phyloP scores from a whole-genome alignment of 2,329 filamentous ascomycete genomes.

The Cladorrhinum sp. region DNA sequence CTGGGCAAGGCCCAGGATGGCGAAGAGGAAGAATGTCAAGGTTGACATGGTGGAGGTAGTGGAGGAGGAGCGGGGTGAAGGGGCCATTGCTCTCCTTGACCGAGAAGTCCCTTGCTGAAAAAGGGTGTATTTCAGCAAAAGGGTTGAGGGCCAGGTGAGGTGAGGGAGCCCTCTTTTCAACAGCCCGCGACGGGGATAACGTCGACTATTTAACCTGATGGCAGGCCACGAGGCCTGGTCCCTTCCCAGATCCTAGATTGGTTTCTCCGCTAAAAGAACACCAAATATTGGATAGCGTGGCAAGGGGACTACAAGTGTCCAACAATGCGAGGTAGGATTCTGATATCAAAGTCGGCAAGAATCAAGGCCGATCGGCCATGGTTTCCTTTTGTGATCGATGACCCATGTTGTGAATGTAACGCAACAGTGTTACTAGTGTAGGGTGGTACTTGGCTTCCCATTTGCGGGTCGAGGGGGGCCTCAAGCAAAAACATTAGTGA shows the following conservation, averaged over 20 bases:
- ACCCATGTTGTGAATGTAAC: slow-evolving; percentile 4
- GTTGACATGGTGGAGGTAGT: slow-evolving; percentile 26
- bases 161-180: neutral
- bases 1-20: slow-evolving; percentile 31
- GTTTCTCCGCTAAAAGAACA: neutral
- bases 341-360: neutral
- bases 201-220: neutral
- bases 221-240: neutral
- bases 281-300: neutral
- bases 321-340: neutral
- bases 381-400: slow-evolving; percentile 5
- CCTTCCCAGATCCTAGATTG: neutral
- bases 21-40: slow-evolving; percentile 36
- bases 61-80: neutral
- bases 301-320: neutral
- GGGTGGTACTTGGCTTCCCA: neutral
- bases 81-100: neutral
- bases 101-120: neutral
- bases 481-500: neutral
- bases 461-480: no score
- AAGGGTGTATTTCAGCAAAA: neutral
- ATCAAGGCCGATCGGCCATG: slow-evolving; percentile 8
- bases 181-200: neutral
- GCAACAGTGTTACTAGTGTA: neutral
- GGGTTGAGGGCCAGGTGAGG: neutral